Conservation (phyloP, 2,329 filamentous ascomycete species). For the Pseudopithomyces chartarum region DNA sequence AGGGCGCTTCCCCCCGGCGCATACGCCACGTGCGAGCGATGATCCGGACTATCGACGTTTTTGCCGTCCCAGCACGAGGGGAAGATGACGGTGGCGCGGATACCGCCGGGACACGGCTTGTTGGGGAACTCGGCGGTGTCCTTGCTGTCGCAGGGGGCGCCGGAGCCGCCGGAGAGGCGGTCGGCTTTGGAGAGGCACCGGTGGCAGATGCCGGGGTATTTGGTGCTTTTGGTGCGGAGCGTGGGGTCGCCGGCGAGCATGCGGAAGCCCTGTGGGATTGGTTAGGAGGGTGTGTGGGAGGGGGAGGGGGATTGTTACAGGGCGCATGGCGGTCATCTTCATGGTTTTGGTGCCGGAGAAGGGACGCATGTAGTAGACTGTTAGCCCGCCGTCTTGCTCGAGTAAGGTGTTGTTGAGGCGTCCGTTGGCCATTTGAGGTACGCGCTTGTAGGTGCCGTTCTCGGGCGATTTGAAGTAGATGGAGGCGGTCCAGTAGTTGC, state of each 20-base stretch:
- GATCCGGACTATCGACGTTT: conserved; percentile 57
- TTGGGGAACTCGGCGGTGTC: conserved; percentile 48
- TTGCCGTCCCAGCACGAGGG: conserved; percentile 74
- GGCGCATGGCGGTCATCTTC: conserved; percentile 33
- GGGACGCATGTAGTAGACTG: conserved; percentile 44
- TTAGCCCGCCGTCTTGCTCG: conserved; percentile 41
- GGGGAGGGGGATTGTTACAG: not conserved
- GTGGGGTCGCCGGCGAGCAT: conserved; percentile 16
- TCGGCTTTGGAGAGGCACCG: conserved; percentile 25
- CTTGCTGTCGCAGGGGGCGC: conserved; percentile 29
- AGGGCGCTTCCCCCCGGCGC: conserved; percentile 55
- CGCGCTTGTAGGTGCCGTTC: conserved; percentile 37
- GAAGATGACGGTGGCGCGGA: conserved; percentile 72
- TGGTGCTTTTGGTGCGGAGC: conserved; percentile 5
- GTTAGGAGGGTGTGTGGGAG: not conserved
- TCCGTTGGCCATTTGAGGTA: conserved; percentile 44
- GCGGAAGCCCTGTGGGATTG: conserved; percentile 9
- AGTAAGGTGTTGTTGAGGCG: conserved; percentile 31
- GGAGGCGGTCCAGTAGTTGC: conserved; percentile 42
- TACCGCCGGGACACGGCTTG: conserved; percentile 80
- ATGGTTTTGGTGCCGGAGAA: conserved; percentile 24
- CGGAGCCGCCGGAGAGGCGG: conserved; percentile 22
- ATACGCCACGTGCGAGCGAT: conserved; percentile 68
- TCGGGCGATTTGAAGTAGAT: conserved; percentile 38
- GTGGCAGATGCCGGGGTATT: conserved; percentile 19